Percentiles rank a stretch among this genome's conserved stretches.
Evolutionary conservation across 2,329 filamentous ascomycete species (phyloP).

Genomic region (Alternaria sp.): DNA sequence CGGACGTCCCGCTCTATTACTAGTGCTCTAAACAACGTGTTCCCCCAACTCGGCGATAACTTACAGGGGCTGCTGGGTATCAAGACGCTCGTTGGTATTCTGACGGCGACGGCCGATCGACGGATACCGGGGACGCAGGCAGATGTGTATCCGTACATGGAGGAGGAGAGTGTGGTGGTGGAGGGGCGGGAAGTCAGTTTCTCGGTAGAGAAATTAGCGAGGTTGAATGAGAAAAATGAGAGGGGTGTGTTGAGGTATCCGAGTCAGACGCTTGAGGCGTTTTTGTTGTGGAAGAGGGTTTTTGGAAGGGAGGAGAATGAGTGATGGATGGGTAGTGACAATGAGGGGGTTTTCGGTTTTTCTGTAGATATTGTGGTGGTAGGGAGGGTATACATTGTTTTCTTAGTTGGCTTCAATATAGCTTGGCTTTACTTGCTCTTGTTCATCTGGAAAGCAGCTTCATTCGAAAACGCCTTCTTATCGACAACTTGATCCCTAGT

Average conservation of each 20-base stretch:
- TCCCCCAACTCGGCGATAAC: constrained; percentile 37
- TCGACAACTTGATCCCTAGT: constrained; percentile 25
- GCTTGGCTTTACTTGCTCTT: constrained; percentile 7
- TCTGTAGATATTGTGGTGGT: neutral
- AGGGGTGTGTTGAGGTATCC: constrained; percentile 33
- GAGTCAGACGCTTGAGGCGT: constrained; percentile 38
- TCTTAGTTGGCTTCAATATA: neutral
- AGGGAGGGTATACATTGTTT: neutral
- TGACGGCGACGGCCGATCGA: constrained; percentile 41
- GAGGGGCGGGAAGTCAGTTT: constrained; percentile 10
- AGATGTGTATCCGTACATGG: constrained; percentile 33
- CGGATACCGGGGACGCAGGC: constrained; percentile 37
- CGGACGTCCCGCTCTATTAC: constrained; percentile 17
- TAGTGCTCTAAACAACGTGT: constrained; percentile 22
- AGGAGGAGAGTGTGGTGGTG: constrained; percentile 16
- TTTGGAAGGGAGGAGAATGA: constrained; percentile 21
- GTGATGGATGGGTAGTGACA: neutral
- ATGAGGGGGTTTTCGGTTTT: neutral
- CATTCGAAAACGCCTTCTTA: constrained; percentile 32
- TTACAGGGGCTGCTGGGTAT: constrained; percentile 36
- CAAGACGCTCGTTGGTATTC: constrained; percentile 34
- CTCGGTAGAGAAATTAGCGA: constrained; percentile 21
- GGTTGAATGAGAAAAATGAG: constrained; percentile 25
- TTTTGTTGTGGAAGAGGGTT: constrained; percentile 33
- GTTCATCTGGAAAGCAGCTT: constrained; percentile 27